These are phyloP conservation scores for Thraustochytrium sp. DNA, from an alignment of 352 stramenopile species.

Conservation along the genomic window DNA sequence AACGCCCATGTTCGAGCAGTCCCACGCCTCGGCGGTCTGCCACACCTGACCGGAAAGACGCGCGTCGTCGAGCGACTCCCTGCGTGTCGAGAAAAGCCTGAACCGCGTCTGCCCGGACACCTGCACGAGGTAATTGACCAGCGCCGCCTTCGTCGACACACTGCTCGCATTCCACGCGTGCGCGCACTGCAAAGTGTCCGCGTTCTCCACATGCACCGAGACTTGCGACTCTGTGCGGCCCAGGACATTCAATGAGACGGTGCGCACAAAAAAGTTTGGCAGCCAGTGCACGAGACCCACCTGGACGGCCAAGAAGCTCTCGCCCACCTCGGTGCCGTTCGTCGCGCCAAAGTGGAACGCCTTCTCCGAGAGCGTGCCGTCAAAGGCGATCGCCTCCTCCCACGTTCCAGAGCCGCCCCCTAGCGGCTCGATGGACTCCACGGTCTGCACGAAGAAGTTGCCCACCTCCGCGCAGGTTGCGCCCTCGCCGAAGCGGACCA, in stretches of 20 bases:
- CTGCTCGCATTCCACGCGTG: neutral
- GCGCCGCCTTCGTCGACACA: neutral
- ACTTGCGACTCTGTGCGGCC: neutral
- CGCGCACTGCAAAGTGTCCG: neutral
- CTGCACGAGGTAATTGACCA: neutral
- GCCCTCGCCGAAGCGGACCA: neutral
- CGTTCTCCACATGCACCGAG: neutral
- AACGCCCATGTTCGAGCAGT: neutral
- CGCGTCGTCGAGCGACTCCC: neutral
- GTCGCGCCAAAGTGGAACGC: neutral
- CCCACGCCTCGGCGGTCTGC: neutral
- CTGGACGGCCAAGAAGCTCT: neutral
- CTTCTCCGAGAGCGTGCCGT: neutral
- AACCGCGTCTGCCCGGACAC: neutral
- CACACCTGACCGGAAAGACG: neutral
- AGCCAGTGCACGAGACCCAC: neutral
- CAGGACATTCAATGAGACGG: neutral
- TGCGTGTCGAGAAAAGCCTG: neutral
- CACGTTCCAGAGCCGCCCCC: neutral
- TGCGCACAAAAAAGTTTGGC: slow-evolving; percentile 14
- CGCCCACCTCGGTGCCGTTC: neutral
- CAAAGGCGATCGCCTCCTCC: neutral
- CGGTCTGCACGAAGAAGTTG: neutral
- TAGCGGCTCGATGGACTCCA: neutral
- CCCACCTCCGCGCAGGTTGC: neutral